phyloP scores from a whole-genome alignment of 78 protist species.

The Dictyostelium citrinum region DNA sequence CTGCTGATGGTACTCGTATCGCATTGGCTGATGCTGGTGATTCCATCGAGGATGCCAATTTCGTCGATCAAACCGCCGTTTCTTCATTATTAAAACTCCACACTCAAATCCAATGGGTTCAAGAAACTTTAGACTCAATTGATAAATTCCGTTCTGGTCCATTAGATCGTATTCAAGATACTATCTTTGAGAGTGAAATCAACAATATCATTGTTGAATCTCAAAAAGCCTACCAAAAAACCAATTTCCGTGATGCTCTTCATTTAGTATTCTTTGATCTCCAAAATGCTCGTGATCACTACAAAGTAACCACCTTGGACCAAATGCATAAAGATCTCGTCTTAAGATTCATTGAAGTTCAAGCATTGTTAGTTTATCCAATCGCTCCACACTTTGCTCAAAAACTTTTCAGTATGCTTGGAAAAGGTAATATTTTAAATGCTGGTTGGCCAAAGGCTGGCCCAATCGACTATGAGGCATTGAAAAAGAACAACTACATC shows the following conservation, averaged over 20 bases:
- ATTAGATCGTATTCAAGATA: slow-evolving; percentile 75
- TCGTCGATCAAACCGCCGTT: slow-evolving; percentile 87
- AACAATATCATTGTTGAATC: slow-evolving; percentile 59
- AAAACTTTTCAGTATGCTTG: slow-evolving; percentile 89
- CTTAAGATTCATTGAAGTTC: slow-evolving; percentile 81
- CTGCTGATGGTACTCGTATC: slow-evolving; percentile 96
- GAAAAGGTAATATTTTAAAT: slow-evolving; percentile 73
- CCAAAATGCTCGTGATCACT: slow-evolving; percentile 86
- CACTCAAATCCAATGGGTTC: slow-evolving; percentile 90
- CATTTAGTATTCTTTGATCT: slow-evolving; percentile 88
- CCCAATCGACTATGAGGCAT: slow-evolving; percentile 30
- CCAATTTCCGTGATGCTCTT: slow-evolving; percentile 95
- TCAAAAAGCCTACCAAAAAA: slow-evolving; percentile 73
- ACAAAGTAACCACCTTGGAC: slow-evolving; percentile 63
- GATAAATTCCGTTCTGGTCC: slow-evolving; percentile 28
- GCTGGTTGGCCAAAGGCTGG: slow-evolving; percentile 76
- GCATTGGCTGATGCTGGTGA: slow-evolving; percentile 99
- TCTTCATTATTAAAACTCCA: slow-evolving; percentile 90
- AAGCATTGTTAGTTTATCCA: slow-evolving; percentile 93
- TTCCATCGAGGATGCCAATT: slow-evolving; percentile 98
- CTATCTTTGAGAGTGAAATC: slow-evolving; percentile 84
- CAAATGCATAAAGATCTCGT: slow-evolving; percentile 85
- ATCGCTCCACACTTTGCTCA: slow-evolving; percentile 97
- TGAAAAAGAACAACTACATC: slow-evolving; percentile 62
- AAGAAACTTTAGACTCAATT: slow-evolving; percentile 33